These are phyloP conservation scores for Clavispora vitiphila DNA, from an alignment of 805 yeast species.

Conservation along the genomic window DNA sequence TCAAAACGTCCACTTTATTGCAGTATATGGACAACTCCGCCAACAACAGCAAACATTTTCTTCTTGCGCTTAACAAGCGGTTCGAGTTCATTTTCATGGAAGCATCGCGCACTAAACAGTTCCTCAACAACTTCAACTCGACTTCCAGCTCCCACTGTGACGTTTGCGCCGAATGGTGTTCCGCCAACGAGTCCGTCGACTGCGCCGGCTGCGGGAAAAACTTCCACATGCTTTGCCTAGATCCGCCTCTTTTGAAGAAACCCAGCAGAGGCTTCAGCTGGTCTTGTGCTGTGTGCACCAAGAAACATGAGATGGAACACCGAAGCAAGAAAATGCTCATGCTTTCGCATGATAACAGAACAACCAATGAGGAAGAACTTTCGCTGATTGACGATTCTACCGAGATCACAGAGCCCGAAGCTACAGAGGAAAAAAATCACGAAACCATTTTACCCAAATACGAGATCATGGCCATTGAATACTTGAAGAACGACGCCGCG, in stretches of 20 bases:
- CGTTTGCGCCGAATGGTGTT: conserved; percentile 82
- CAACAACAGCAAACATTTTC: conserved; percentile 56
- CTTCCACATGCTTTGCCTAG: conserved; percentile 79
- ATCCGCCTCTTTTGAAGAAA: conserved; percentile 74
- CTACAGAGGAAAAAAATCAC: conserved; percentile 5
- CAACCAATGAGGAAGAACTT: conserved; percentile 35
- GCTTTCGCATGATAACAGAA: conserved; percentile 39
- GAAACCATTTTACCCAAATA: conserved; percentile 40
- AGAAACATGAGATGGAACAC: conserved; percentile 45
- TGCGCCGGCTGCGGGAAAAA: conserved; percentile 72
- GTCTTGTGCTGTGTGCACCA: conserved; percentile 81
- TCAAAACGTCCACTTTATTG: conserved; percentile 53
- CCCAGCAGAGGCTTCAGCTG: conserved; percentile 88
- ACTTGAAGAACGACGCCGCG: conserved; percentile 42
- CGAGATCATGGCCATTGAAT: conserved; percentile 53
- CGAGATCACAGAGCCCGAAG: background rate
- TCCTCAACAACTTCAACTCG: conserved; percentile 57
- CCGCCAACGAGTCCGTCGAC: conserved; percentile 61
- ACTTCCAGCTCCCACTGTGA: conserved; percentile 50
- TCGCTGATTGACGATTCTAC: conserved; percentile 4
- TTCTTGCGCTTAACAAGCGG: conserved; percentile 58
- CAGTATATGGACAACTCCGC: conserved; percentile 25
- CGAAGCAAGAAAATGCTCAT: conserved; percentile 34
- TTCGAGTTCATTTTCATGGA: conserved; percentile 76
- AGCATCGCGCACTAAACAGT: conserved; percentile 55